Conservation (phyloP, 2,329 filamentous ascomycete genomes). For the Trichoderma sp. region DNA sequence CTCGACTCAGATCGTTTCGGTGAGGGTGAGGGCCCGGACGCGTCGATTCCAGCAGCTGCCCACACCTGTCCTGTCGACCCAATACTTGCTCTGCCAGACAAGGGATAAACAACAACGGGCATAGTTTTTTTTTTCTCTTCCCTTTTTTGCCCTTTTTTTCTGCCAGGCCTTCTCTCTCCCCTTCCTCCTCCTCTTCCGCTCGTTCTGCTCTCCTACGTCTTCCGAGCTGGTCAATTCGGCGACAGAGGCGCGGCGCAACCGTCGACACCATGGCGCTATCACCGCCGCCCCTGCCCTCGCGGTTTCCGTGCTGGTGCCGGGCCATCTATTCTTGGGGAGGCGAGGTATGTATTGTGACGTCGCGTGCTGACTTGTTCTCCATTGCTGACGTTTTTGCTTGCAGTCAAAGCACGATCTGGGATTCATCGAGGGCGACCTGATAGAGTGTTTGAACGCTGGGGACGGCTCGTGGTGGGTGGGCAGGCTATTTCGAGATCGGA, state of each 20-base stretch:
- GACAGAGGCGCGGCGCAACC: constrained; percentile 16
- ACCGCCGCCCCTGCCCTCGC: constrained; percentile 67
- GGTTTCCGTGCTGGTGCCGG: constrained; percentile 89
- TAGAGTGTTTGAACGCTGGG: constrained; percentile 96
- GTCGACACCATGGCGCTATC: constrained; percentile 53
- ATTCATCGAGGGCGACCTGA: constrained; percentile 95
- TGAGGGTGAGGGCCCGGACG: constrained; percentile 17
- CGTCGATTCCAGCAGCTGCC: constrained; percentile 25
- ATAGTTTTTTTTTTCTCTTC: constrained; percentile 16
- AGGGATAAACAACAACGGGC: constrained; percentile 24
- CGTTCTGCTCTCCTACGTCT: neutral
- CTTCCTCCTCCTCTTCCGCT: constrained; percentile 2
- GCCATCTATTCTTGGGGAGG: constrained; percentile 93
- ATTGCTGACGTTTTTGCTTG: constrained; percentile 32
- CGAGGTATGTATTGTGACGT: constrained; percentile 57
- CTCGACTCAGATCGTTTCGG: constrained; percentile 12
- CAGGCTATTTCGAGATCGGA: constrained; percentile 81
- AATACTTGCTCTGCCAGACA: constrained; percentile 20
- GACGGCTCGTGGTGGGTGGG: constrained; percentile 99
- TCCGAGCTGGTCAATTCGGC: constrained; percentile 17
- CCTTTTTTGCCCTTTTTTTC: neutral
- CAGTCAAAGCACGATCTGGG: constrained; percentile 90
- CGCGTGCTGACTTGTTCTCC: neutral
- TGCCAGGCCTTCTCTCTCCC: neutral
- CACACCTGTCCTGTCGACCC: constrained; percentile 15